Conservation (phyloP, 495 filamentous ascomycete genomes). For the Penicillium nucicola region DNA sequence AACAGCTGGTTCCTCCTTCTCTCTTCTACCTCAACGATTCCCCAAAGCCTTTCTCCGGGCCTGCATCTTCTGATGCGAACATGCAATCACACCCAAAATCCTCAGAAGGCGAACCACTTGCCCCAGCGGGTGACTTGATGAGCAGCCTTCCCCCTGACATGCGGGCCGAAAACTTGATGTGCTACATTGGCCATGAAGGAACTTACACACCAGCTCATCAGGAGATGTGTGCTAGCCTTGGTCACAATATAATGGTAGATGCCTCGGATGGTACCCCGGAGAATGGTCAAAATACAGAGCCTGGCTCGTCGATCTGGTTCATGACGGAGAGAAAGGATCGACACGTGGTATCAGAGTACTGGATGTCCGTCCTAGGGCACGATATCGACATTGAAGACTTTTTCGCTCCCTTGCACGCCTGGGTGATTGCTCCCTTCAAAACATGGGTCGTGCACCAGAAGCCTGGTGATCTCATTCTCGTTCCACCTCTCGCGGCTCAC, state of each 20-base stretch:
- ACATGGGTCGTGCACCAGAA: conserved; percentile 91
- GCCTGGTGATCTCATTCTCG: conserved; percentile 89
- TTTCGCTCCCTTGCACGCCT: conserved; percentile 90
- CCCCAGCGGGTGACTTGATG: conserved; percentile 84
- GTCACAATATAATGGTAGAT: conserved; percentile 97
- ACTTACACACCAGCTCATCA: conserved; percentile 95
- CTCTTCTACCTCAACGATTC: conserved; percentile 87
- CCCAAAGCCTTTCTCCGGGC: conserved; percentile 52
- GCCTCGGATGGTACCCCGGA: conserved; percentile 59
- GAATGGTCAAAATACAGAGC: conserved; percentile 63
- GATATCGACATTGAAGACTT: conserved; percentile 95
- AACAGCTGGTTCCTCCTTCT: conserved; percentile 68
- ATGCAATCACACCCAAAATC: background rate
- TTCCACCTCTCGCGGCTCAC: conserved; percentile 94
- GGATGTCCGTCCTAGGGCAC: conserved; percentile 84
- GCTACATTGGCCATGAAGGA: conserved; percentile 95
- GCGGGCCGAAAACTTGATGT: conserved; percentile 96
- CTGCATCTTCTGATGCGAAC: conserved; percentile 10
- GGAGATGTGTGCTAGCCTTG: conserved; percentile 95
- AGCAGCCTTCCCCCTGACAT: conserved; percentile 79
- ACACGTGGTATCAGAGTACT: conserved; percentile 83
- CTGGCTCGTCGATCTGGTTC: conserved; percentile 93
- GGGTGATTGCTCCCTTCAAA: conserved; percentile 87
- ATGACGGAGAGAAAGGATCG: conserved; percentile 95
- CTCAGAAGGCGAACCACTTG: conserved; percentile 31